Conservation (phyloP, 495 filamentous ascomycete genomes). For the Hypoxylon rickii region DNA sequence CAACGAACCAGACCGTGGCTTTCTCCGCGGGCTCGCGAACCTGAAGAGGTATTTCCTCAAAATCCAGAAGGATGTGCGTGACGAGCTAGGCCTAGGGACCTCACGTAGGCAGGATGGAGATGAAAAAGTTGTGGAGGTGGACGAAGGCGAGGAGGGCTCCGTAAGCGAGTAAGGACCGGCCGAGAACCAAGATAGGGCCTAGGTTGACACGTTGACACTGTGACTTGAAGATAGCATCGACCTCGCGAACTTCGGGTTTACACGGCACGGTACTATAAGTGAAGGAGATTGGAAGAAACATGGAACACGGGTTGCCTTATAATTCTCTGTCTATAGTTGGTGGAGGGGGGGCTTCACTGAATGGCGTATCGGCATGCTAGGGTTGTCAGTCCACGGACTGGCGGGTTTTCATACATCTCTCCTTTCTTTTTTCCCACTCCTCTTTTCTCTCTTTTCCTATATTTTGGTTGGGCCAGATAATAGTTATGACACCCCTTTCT, state of each 20-base stretch:
- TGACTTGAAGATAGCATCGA: too few relatives aligned
- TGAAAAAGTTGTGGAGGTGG: constrained; percentile 42
- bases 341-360: constrained; percentile 18
- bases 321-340: constrained; percentile 27
- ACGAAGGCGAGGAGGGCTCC: constrained; percentile 40
- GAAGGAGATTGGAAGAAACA: background rate
- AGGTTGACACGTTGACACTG: too few relatives aligned
- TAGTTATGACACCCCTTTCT: constrained; percentile 14
- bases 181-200: too few relatives aligned
- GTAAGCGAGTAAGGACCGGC: constrained; percentile 48
- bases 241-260: too few relatives aligned
- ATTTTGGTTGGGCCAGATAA: constrained; percentile 4
- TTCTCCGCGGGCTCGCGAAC: constrained; percentile 80
- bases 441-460: too few relatives aligned
- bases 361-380: constrained; percentile 21
- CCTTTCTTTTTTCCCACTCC: too few relatives aligned
- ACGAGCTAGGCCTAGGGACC: constrained; percentile 52
- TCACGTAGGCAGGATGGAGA: constrained; percentile 46
- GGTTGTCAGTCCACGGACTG: constrained; percentile 13
- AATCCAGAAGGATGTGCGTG: constrained; percentile 79
- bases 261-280: too few relatives aligned
- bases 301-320: constrained; percentile 6
- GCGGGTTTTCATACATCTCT: too few relatives aligned
- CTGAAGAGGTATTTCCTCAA: constrained; percentile 83
- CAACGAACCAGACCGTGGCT: constrained; percentile 82